Evolutionary conservation across 345 rosid genomes (phyloP).

Genomic region (Eucalyptus polyanthemos): DNA sequence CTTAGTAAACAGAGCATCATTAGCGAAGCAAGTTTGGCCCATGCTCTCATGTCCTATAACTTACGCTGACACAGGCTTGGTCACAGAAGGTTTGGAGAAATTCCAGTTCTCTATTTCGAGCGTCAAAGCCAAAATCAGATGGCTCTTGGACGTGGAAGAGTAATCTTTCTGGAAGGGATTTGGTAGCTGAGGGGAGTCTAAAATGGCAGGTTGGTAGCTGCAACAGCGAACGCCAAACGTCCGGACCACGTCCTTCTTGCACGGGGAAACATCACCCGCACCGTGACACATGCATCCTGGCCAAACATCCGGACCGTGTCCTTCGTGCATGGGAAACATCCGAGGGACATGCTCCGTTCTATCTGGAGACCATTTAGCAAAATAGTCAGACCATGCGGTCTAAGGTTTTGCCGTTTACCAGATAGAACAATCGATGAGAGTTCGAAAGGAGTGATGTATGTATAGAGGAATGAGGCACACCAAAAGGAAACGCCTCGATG

Average conservation of each 20-base stretch:
- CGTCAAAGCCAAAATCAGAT: background rate
- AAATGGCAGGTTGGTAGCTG: background rate
- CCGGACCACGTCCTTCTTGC: background rate
- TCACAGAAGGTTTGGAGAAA: background rate
- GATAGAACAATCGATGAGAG: background rate
- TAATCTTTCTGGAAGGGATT: background rate
- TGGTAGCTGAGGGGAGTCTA: background rate
- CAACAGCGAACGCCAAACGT: background rate
- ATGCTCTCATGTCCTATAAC: background rate
- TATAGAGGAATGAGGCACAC: background rate
- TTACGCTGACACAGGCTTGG: background rate
- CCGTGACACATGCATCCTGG: background rate
- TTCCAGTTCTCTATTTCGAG: background rate
- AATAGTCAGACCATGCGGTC: background rate
- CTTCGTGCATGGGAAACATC: background rate
- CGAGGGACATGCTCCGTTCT: background rate
- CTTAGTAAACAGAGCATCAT: background rate
- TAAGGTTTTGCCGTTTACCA: background rate
- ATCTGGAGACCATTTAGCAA: background rate
- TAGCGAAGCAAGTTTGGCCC: background rate
- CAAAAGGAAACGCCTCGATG: background rate
- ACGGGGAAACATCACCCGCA: background rate
- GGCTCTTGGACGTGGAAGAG: background rate
- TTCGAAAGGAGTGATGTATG: too few relatives aligned
- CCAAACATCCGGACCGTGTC: background rate